Evolutionary conservation across 805 yeast genomes (phyloP), one percentile per base, ranked within the genome.

Genomic region (Sugiyamaella smithiae): DNA sequence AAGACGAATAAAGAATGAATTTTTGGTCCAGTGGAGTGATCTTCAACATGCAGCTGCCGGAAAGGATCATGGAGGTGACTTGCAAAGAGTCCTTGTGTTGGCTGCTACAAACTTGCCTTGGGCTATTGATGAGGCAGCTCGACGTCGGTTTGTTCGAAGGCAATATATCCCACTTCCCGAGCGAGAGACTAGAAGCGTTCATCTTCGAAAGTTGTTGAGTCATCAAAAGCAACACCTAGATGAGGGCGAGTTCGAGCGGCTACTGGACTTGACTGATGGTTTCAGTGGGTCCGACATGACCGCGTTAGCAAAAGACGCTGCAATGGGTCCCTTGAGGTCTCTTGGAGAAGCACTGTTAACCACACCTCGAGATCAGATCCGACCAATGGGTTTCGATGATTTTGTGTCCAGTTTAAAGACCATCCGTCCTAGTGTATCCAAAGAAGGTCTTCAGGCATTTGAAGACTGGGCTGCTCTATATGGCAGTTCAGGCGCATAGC

Each of bases 91-190:
- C 2, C 71, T 93, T 32, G 95, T 91, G 2, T 69, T 93, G 35
- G 98, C 97, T 0, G 97, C 98, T 1, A 91, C 98, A 0, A 93
- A 91, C 64, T 65, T 91, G 53, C 99, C 99, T 0, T 91, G 99
- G 99, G 85, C 88, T 1, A 89, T 87, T 52, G 99, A 91, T 66
- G 98, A 93, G 61, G 97, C 97, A 1, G 97, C 98, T 0, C 74
- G 97, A 60, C 77, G 98, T 64, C 75, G 98, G 54, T 91, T 91
- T 67, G 95, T 88, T 5, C 78, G 95, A 59, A 73, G 97, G 45
- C 95, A 88, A 61, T 90, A 93, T 67, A 90, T 93, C 47, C 98
- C 98, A 3, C 71, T 93, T 40, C 98, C 99, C 0, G 98, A 90
- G 62, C 77, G 72, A 20, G 90, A 84, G 56, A 88, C 97, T 1